phyloP scores from a whole-genome alignment of 2,329 filamentous ascomycete species.

The Aureobasidium sp. region DNA sequence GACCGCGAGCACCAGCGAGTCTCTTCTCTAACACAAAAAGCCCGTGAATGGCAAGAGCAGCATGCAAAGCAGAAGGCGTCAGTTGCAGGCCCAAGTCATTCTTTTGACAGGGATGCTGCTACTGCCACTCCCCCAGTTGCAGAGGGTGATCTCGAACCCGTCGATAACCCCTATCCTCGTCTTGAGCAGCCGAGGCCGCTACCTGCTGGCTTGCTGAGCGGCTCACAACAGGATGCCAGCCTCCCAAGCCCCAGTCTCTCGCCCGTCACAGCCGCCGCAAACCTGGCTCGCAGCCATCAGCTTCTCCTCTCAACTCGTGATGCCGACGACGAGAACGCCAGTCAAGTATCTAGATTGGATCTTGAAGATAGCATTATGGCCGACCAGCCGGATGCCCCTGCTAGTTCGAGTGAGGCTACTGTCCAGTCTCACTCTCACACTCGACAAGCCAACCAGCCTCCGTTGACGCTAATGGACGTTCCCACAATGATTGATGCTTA shows the following conservation, averaged over 20 bases:
- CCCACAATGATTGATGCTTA: slow-evolving; percentile 82
- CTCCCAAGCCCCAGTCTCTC: slow-evolving; percentile 92
- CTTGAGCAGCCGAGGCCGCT: slow-evolving; percentile 21
- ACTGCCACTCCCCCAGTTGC: slow-evolving; percentile 69
- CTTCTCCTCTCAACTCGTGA: slow-evolving; percentile 14
- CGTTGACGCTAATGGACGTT: slow-evolving; percentile 59
- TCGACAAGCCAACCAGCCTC: not conserved
- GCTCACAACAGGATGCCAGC: slow-evolving; percentile 77
- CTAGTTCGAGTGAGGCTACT: not conserved
- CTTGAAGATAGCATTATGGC: slow-evolving; percentile 23
- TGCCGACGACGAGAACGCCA: slow-evolving; percentile 26
- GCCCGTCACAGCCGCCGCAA: slow-evolving; percentile 75
- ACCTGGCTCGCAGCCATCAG: slow-evolving; percentile 34
- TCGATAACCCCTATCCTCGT: slow-evolving; percentile 22
- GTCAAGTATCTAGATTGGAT: slow-evolving; percentile 28
- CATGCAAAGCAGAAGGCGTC: slow-evolving; percentile 5
- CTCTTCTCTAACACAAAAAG: slow-evolving; percentile 2
- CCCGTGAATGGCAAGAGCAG: slow-evolving; percentile 13
- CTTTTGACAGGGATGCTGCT: not conserved
- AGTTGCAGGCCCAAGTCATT: not conserved
- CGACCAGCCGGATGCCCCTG: not conserved
- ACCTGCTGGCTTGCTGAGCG: slow-evolving; percentile 55
- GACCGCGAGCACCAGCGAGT: slow-evolving; percentile 1
- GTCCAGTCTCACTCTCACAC: not conserved
- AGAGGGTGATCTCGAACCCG: slow-evolving; percentile 61